Base-by-base conservation (phyloP, 441 rosid species). In the Populus trichocarpa region DNA sequence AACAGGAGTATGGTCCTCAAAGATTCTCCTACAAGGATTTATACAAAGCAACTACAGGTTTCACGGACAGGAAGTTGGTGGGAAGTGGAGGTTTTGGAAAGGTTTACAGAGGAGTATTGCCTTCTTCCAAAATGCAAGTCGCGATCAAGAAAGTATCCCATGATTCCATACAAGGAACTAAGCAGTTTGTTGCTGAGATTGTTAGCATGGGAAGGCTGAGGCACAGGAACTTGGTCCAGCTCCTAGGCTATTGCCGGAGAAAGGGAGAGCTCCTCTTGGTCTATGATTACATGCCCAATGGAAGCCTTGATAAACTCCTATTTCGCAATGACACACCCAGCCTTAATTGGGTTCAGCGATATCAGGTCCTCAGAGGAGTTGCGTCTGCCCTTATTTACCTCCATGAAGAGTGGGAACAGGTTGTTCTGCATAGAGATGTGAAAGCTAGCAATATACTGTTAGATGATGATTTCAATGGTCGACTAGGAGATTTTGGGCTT, bases 341-440 rank as follows among this genome's bases (percentile, higher is more conserved):
- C 38, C 84, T 87, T 26, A 69, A 42, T 36, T 83, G 89, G 88
- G 25, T 23, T 23, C 78, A 67, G 57, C 67, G 89, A 36, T 81
- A 73, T 70, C 59, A 75, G 25, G 74, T 87, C 79, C 22, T 87
- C 12, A 82, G 70, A 65, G 90, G 85, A 12, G 86, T 82, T 18
- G 86, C 87, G 1, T 42, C 75, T 1, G 85, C 74, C 25, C 84
- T 83, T 1, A 50, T 76, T 22, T 85, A 85, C 46, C 83, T 87
- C 13, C 90, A 87, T 10, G 87, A 87, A 32, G 88, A 77, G 14
- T 84, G 90, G 86, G 88, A 84, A 65, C 85, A 84, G 70, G 79
- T 81, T 6, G 85, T 87, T 32, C 65, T 87, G 26, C 88, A 87
- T 67, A 80, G 90, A 57, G 88, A 87, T 8, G 78, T 85, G 23